Percentiles rank a stretch among this genome's conserved stretches.
phyloP scores from a whole-genome alignment of 202 grass and related monocot species.

The Carex arenaria region DNA sequence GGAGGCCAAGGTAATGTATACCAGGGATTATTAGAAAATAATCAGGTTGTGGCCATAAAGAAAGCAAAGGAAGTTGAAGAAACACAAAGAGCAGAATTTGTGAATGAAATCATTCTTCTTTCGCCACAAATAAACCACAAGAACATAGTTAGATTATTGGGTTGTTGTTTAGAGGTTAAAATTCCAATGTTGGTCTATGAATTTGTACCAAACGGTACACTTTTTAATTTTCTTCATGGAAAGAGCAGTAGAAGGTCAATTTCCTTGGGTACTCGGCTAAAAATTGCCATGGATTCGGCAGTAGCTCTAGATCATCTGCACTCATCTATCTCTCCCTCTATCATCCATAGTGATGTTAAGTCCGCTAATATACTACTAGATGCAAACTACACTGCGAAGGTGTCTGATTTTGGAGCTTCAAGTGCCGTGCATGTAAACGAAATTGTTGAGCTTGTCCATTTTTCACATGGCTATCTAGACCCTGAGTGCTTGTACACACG shows the following conservation, averaged over 20 bases:
- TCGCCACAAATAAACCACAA: conserved; percentile 60
- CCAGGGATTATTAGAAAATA: conserved; percentile 35
- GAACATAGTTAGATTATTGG: conserved; percentile 47
- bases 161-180: conserved; percentile 55
- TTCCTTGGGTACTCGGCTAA: conserved; percentile 35
- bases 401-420: too few species aligned
- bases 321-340: too few species aligned
- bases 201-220: conserved; percentile 39
- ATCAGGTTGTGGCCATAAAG: conserved; percentile 42
- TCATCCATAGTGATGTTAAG: too few species aligned
- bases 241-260: background rate
- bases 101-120: conserved; percentile 67
- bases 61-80: conserved; percentile 15
- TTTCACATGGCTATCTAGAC: background rate
- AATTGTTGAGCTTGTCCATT: too few species aligned
- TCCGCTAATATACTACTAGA: too few species aligned
- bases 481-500: conserved; percentile 32
- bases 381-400: too few species aligned
- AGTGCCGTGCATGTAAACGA: too few species aligned
- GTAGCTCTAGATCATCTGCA: conserved; percentile 21
- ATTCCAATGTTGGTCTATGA: conserved; percentile 56
- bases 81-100: conserved; percentile 37
- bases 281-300: conserved; percentile 38
- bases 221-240: conserved; percentile 49
- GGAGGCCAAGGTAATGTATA: conserved; percentile 58